phyloP scores from a whole-genome alignment of 2,329 filamentous ascomycete species.

The Paracamarosporium sp. region DNA sequence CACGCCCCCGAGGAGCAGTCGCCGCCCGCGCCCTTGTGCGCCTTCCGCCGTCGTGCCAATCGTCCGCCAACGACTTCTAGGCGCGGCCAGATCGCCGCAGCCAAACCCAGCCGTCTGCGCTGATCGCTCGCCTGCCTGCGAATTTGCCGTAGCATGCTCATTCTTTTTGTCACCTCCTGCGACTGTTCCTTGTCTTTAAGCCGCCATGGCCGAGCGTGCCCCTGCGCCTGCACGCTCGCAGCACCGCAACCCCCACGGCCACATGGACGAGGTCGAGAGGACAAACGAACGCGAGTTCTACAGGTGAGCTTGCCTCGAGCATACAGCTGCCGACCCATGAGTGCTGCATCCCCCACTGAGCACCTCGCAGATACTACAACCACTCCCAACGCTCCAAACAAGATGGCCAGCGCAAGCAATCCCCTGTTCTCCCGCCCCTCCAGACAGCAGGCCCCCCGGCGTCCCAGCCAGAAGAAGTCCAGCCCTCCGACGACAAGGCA shows the following conservation, averaged over 20 bases:
- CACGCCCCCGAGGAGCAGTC: neutral
- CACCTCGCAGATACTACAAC: slow-evolving; percentile 34
- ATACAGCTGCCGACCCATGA: no score
- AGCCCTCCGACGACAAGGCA: slow-evolving; percentile 41
- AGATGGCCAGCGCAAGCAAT: slow-evolving; percentile 24
- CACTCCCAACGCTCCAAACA: slow-evolving; percentile 29
- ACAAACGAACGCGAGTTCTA: slow-evolving; percentile 45
- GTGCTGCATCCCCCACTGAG: neutral
- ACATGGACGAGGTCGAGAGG: slow-evolving; percentile 34
- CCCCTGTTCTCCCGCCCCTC: slow-evolving; percentile 20
- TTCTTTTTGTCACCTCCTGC: slow-evolving; percentile 10
- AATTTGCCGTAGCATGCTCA: slow-evolving; percentile 6
- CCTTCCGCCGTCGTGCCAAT: neutral
- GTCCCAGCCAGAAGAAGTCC: slow-evolving; percentile 6
- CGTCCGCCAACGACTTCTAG: slow-evolving; percentile 5
- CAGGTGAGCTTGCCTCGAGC: slow-evolving; percentile 23
- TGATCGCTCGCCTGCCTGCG: neutral
- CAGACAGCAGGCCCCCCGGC: slow-evolving; percentile 18
- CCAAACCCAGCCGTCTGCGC: neutral
- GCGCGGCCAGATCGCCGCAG: slow-evolving; percentile 2
- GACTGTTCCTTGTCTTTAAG: slow-evolving; percentile 1
- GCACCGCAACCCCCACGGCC: slow-evolving; percentile 18
- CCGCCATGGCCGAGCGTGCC: slow-evolving; percentile 18
- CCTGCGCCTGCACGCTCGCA: slow-evolving; percentile 18
- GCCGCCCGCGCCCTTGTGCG: neutral